Evolutionary conservation across 2,329 filamentous ascomycete species (phyloP).

Genomic region (Penicillium sp.): DNA sequence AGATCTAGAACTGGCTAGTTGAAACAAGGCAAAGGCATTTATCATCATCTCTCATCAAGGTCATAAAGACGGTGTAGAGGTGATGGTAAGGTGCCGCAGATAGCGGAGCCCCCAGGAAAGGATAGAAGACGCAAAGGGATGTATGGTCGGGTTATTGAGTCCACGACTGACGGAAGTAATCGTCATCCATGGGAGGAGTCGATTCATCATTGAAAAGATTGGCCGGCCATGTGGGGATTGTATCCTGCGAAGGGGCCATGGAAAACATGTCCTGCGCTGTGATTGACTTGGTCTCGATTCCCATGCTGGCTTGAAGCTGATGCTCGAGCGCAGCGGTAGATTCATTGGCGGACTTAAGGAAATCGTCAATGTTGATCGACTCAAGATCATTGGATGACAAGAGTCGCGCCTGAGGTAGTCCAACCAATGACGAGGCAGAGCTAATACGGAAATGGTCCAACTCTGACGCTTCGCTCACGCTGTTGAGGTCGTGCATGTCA

Average conservation of each 20-base stretch:
- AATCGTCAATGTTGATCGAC: constrained; percentile 46
- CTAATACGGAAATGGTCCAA: constrained; percentile 43
- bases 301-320: constrained; percentile 40
- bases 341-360: constrained; percentile 43
- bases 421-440: constrained; percentile 45
- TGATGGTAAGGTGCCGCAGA: constrained; percentile 38
- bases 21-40: constrained; percentile 32
- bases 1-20: constrained; percentile 37
- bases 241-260: constrained; percentile 30
- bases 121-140: constrained; percentile 9
- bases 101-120: constrained; percentile 21
- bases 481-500: constrained; percentile 39
- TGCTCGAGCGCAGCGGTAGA: constrained; percentile 42
- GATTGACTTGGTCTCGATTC: constrained; percentile 34
- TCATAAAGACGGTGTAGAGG: constrained; percentile 44
- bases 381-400: constrained; percentile 42
- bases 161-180: constrained; percentile 35
- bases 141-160: constrained; percentile 19
- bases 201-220: constrained; percentile 33
- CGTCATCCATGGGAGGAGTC: constrained; percentile 31
- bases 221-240: constrained; percentile 33
- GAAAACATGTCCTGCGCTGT: constrained; percentile 31
- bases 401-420: constrained; percentile 42
- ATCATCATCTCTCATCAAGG: constrained; percentile 49
- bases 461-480: constrained; percentile 43